phyloP scores from a whole-genome alignment of 139 green algal species.

The Chlamydomonas sp. region DNA sequence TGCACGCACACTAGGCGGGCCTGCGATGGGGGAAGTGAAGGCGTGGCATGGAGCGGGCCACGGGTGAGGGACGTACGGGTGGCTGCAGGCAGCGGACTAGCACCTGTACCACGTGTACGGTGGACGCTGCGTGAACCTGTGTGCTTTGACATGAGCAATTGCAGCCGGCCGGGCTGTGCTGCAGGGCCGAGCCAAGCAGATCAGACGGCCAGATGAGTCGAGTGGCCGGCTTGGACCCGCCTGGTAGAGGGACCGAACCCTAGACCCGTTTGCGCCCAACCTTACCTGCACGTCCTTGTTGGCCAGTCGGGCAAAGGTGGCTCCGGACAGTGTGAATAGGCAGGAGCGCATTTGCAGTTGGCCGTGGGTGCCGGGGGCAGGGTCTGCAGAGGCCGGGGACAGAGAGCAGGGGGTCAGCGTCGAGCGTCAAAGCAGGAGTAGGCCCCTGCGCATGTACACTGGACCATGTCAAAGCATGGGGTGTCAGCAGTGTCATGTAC shows the following conservation, averaged over 20 bases:
- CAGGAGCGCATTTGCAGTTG: conserved; percentile 17
- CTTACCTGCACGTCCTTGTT: conserved; percentile 10
- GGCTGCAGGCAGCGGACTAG: neutral
- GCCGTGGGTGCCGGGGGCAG: conserved; percentile 18
- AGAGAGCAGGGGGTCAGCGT: neutral
- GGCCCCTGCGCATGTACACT: too few species aligned
- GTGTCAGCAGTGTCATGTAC: neutral
- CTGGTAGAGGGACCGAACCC: neutral
- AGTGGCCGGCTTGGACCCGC: neutral
- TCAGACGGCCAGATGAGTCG: too few species aligned
- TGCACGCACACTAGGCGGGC: conserved; percentile 34
- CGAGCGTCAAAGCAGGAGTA: too few species aligned
- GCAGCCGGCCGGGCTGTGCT: too few species aligned
- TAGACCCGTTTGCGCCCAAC: neutral
- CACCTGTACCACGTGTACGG: neutral
- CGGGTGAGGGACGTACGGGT: neutral
- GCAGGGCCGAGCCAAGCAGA: too few species aligned
- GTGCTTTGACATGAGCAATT: too few species aligned
- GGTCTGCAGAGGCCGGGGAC: neutral
- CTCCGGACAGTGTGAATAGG: neutral
- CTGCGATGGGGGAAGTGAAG: neutral
- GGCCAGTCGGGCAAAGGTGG: neutral
- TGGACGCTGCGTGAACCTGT: too few species aligned
- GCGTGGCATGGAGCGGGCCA: neutral
- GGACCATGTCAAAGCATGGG: too few species aligned